Evolutionary conservation across 169 alveolate species (phyloP), one percentile per base, ranked within the genome.

Genomic region (Plasmodium gallinaceum): DNA sequence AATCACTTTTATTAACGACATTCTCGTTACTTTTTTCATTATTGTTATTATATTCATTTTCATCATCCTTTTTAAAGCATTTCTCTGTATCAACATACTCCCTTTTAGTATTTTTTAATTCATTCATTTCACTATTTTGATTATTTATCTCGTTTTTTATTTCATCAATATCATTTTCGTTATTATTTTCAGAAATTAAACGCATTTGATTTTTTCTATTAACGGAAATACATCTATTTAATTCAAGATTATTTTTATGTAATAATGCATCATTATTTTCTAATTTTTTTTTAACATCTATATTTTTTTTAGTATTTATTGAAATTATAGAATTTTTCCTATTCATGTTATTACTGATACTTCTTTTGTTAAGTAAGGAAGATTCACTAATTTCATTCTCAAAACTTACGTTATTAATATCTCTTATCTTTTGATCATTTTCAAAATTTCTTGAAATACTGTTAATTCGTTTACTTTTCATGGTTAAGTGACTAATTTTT

Each of bases 321-420:
- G 88, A 75, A 22, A 75, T 20, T n/a, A 62, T 42, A 37, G 88
- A 75, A 32, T 16, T 46, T 60, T 62, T 75, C 45, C 88, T 75
- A 16, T 14, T 46, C 14, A 12, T 42, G 51, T 60, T 46, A 26
- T 48, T 75, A 61, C 74, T 45, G 12, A 43, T 64, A 37, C 48
- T 42, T 43, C 74, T 75, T 66, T 66, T 75, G 7, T 61, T 75
- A 14, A 54, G 14, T 5, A 61, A 22, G 16, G 8, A 14, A 14
- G 46, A 20, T 58, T 51, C 89, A 14, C 14, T 10, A 26, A 39
- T 5, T 65, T 48, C 65, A 9, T 24, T 8, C 5, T 76, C 60
- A 0, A 8, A 14, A 39, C 61, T 0, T 43, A 46, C 6, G 5
- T 43, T 58, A 8, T 26, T 22, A 7, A 39, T 12, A 7, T 74